Evolutionary conservation across 2,329 filamentous ascomycete genomes (phyloP).

Genomic region (Microsporum audouinii): DNA sequence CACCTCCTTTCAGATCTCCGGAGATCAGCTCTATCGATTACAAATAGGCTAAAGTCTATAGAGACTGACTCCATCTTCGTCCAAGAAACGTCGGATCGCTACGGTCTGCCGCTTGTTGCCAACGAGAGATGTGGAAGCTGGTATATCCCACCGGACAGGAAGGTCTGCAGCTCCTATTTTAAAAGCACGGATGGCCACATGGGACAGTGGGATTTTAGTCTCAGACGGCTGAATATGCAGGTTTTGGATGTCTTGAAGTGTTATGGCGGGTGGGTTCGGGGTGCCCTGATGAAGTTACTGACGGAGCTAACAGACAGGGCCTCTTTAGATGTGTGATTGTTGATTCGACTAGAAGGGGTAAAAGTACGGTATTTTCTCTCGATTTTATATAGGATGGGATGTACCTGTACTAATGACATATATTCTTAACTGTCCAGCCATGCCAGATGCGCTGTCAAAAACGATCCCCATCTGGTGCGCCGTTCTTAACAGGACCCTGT

Average conservation of each 20-base stretch:
- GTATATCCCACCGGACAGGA: slow-evolving; percentile 62
- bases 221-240: slow-evolving; percentile 72
- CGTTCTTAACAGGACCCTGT: slow-evolving; percentile 69
- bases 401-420: background rate
- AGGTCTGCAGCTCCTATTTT: slow-evolving; percentile 74
- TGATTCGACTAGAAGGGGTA: slow-evolving; percentile 84
- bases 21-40: slow-evolving; percentile 62
- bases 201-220: slow-evolving; percentile 82
- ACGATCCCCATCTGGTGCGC: slow-evolving; percentile 90
- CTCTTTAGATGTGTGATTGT: slow-evolving; percentile 56
- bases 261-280: slow-evolving; percentile 49
- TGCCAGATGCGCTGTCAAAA: slow-evolving; percentile 90
- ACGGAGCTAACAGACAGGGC: background rate
- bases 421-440: slow-evolving; percentile 39
- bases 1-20: slow-evolving; percentile 60
- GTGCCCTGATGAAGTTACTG: background rate
- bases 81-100: slow-evolving; percentile 39
- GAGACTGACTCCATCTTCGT: slow-evolving; percentile 66
- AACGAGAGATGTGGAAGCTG: slow-evolving; percentile 95
- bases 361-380: slow-evolving; percentile 42
- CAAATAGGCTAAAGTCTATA: slow-evolving; percentile 75
- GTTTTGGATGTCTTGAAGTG: slow-evolving; percentile 56
- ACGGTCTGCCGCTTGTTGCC: slow-evolving; percentile 61
- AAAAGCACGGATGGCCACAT: slow-evolving; percentile 96
- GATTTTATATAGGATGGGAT: background rate